Evolutionary conservation across 768 basidiomycete genomes (phyloP).

Genomic region (Hericium alpestre): DNA sequence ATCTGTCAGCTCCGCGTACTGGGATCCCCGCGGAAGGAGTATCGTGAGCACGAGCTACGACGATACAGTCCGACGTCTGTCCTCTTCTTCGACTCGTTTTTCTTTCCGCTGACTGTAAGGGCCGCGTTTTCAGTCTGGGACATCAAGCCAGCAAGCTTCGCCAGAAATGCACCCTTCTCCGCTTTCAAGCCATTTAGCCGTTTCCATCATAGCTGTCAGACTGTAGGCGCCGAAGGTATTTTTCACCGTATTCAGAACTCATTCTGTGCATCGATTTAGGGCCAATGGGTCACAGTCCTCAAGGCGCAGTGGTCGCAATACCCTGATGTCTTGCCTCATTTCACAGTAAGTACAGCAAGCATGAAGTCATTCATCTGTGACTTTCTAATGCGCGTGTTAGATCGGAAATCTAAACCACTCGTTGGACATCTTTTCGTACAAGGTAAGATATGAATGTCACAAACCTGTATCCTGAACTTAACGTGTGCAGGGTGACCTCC

Average conservation of each 20-base stretch:
- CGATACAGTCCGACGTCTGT: conserved; percentile 60
- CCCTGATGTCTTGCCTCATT: conserved; percentile 73
- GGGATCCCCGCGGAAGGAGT: conserved; percentile 71
- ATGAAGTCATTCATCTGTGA: no score
- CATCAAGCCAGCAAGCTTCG: conserved; percentile 40
- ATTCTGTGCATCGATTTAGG: conserved; percentile 29
- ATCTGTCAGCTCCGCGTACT: conserved; percentile 75
- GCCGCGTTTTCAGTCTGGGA: conserved; percentile 57
- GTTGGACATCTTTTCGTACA: conserved; percentile 62
- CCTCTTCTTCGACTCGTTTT: background rate
- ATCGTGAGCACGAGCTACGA: conserved; percentile 84
- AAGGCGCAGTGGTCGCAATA: conserved; percentile 73
- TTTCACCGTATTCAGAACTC: background rate
- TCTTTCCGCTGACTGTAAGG: background rate
- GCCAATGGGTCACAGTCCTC: conserved; percentile 71
- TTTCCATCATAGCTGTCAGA: conserved; percentile 70
- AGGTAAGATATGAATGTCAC: conserved; percentile 28
- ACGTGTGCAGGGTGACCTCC: conserved; percentile 49
- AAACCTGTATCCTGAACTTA: background rate
- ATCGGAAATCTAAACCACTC: conserved; percentile 75
- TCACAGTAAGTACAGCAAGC: conserved; percentile 43
- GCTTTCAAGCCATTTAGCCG: conserved; percentile 53
- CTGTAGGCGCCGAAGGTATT: conserved; percentile 30
- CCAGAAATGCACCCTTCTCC: conserved; percentile 39
- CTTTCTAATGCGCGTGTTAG: conserved; percentile 21